Evolutionary conservation across 176 grass and related monocot species (phyloP).

Genomic region (Thinopyrum elongatum): DNA sequence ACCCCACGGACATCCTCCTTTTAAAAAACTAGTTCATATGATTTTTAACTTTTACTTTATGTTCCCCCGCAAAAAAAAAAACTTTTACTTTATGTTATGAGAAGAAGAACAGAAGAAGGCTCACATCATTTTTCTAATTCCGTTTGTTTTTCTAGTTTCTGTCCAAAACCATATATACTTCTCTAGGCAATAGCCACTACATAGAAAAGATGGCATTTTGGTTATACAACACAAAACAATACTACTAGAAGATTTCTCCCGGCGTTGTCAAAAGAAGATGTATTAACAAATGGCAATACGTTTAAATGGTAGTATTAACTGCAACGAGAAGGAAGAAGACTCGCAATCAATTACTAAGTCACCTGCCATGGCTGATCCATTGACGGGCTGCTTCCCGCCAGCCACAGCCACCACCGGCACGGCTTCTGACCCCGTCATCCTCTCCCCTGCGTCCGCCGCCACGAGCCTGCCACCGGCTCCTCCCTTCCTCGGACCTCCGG

Average conservation of each 20-base stretch:
- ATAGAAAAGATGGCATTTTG: neutral
- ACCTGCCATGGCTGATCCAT: slow-evolving; percentile 30
- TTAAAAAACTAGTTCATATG: too few relatives aligned
- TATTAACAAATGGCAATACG: too few relatives aligned
- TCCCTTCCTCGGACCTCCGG: neutral
- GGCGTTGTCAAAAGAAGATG: neutral
- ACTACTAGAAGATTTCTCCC: neutral
- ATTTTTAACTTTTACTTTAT: neutral
- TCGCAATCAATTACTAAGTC: neutral
- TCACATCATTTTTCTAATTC: too few relatives aligned
- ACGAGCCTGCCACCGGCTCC: neutral
- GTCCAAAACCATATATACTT: too few relatives aligned
- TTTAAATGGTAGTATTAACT: neutral
- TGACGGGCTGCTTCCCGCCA: neutral
- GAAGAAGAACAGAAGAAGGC: too few relatives aligned
- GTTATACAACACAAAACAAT: neutral
- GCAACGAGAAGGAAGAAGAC: neutral
- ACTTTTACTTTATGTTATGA: neutral
- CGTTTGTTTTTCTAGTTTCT: too few relatives aligned
- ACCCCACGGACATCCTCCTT: too few relatives aligned
- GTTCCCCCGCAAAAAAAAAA: too few relatives aligned
- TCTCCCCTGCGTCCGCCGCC: slow-evolving; percentile 4
- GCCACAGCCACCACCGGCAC: neutral
- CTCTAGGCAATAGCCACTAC: too few relatives aligned
- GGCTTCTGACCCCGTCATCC: neutral